phyloP scores from a whole-genome alignment of 2,329 filamentous ascomycete species.

The Pseudogymnoascus pannorum region DNA sequence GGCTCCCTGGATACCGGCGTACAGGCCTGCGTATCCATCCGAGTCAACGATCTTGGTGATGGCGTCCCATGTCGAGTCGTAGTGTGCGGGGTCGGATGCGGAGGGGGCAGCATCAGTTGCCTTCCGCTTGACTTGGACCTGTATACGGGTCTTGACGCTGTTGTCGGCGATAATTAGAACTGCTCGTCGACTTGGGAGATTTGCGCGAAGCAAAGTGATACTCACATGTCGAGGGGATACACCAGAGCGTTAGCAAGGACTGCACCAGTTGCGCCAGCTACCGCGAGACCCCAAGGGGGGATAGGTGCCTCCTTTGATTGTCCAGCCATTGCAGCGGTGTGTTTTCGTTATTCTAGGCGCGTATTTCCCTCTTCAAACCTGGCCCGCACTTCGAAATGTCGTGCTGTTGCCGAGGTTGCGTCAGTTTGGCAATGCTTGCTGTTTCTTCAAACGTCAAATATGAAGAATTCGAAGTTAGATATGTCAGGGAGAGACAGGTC shows the following conservation, averaged over 20 bases:
- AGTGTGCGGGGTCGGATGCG: conserved; percentile 56
- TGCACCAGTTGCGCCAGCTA: conserved; percentile 86
- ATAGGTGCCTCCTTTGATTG: conserved; percentile 39
- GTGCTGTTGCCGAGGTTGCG: conserved; percentile 2
- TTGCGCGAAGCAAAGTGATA: conserved; percentile 15
- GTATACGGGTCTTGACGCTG: conserved; percentile 91
- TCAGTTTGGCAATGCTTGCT: conserved; percentile 1
- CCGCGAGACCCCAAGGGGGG: conserved; percentile 86
- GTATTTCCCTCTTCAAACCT: not conserved
- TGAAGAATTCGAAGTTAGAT: not conserved
- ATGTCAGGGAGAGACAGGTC: not conserved
- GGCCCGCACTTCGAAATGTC: conserved; percentile 6
- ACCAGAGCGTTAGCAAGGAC: conserved; percentile 92
- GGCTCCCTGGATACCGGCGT: conserved; percentile 79
- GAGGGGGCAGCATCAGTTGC: conserved; percentile 37
- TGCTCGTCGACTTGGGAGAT: not conserved
- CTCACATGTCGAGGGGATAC: conserved; percentile 94
- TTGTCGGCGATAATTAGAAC: not conserved
- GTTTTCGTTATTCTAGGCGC: not conserved
- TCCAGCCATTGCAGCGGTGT: conserved; percentile 15
- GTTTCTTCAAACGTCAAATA: not conserved
- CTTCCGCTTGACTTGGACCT: conserved; percentile 78
- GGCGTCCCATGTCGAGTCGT: conserved; percentile 81
- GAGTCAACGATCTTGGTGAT: conserved; percentile 73
- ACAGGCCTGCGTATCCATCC: conserved; percentile 77